Percentiles rank a stretch among this genome's conserved stretches.
Evolutionary conservation across 2,329 filamentous ascomycete species (phyloP).

Genomic region (Aspergillus pseudoglaucus): DNA sequence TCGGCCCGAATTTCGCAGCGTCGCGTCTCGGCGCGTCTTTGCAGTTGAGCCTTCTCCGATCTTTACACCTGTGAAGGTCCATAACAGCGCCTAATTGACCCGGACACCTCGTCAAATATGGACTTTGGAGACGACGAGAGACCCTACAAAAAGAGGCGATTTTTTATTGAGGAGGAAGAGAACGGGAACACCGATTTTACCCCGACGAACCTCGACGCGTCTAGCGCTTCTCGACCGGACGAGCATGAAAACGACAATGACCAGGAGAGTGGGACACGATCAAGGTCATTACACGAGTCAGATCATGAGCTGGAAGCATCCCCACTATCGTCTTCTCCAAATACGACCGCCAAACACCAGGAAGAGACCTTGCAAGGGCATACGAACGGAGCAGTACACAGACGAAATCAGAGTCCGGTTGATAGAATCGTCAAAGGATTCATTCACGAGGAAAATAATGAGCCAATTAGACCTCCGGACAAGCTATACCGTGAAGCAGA

Average conservation of each 20-base stretch:
- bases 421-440: not conserved
- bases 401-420: not conserved
- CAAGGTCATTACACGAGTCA: not conserved
- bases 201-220: slow-evolving; percentile 13
- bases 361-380: not conserved
- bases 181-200: slow-evolving; percentile 9
- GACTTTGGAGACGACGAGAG: slow-evolving; percentile 41
- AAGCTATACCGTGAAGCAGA: not conserved
- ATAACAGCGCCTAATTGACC: not conserved
- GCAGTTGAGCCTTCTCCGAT: not conserved
- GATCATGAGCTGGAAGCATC: not conserved
- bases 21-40: slow-evolving; percentile 32
- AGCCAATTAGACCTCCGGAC: no score
- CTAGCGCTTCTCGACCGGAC: slow-evolving; percentile 4
- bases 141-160: slow-evolving; percentile 56
- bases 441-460: not conserved
- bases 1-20: slow-evolving; percentile 17
- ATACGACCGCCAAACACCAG: not conserved
- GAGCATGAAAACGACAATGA: not conserved
- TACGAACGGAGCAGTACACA: not conserved
- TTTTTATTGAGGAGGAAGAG: slow-evolving; percentile 50
- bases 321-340: not conserved
- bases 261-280: not conserved
- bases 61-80: no score
- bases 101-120: slow-evolving; percentile 19